These are phyloP conservation scores for Wallacemonas sp. DNA, from an alignment of 208 protist species.

Conservation along the genomic window DNA sequence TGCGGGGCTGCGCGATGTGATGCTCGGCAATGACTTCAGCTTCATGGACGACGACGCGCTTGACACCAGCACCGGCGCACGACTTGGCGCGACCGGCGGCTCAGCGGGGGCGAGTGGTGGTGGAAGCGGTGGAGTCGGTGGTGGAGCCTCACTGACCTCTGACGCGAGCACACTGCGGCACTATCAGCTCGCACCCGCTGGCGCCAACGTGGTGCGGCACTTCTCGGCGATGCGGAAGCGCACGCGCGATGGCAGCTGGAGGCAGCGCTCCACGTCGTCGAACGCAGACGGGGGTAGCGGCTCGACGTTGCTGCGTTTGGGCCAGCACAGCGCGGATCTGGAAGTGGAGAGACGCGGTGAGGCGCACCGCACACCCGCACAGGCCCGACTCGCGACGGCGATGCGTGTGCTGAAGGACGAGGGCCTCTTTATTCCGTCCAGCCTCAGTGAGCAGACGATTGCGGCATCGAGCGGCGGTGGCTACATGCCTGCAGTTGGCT, in stretches of 20 bases:
- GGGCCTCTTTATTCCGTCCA: conserved; percentile 12
- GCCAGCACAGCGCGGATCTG: conserved; percentile 1
- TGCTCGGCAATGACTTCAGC: neutral
- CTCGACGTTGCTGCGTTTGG: neutral
- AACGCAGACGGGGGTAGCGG: neutral
- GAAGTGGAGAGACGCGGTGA: neutral
- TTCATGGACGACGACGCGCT: neutral
- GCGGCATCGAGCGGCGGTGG: conserved; percentile 15
- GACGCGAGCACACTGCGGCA: conserved; percentile 19
- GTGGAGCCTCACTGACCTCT: neutral
- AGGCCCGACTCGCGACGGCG: neutral
- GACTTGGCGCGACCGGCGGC: neutral
- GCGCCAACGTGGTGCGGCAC: conserved; percentile 70
- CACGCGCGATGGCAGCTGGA: neutral
- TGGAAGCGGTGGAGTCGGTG: neutral
- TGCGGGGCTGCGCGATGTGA: neutral
- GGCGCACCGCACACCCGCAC: neutral
- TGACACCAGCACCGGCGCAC: neutral
- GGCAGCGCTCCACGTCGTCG: neutral
- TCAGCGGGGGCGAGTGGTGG: neutral
- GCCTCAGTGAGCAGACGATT: conserved; percentile 12
- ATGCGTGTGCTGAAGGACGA: conserved; percentile 2
- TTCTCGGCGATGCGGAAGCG: conserved; percentile 45
- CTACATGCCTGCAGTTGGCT: conserved; percentile 75
- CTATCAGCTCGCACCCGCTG: conserved; percentile 49